Evolutionary conservation across 352 stramenopile genomes (phyloP).

Genomic region (Pilasporangium apinafurcum): DNA sequence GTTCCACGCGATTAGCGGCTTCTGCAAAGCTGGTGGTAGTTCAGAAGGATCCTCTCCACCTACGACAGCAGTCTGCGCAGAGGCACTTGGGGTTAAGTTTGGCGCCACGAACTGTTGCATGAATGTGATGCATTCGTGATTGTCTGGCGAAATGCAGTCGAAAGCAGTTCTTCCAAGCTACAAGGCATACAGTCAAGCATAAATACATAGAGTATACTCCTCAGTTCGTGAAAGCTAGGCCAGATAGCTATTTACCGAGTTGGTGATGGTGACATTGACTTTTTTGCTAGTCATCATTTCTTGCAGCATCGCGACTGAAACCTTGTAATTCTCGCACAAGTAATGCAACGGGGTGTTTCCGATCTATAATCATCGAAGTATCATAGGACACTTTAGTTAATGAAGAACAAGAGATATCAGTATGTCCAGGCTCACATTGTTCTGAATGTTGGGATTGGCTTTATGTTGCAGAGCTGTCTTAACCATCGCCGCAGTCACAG

Average conservation of each 20-base stretch:
- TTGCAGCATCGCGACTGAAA: conserved; percentile 52
- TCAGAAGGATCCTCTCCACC: conserved; percentile 65
- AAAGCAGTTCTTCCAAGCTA: conserved; percentile 62
- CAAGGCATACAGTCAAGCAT: background rate
- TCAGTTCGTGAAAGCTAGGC: background rate
- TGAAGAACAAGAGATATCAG: background rate
- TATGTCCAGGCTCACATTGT: conserved; percentile 59
- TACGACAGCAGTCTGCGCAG: conserved; percentile 13
- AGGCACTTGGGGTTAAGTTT: conserved; percentile 18
- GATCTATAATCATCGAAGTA: conserved; percentile 56
- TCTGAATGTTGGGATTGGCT: conserved; percentile 63
- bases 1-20: conserved; percentile 53
- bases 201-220: background rate
- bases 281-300: conserved; percentile 49
- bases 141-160: conserved; percentile 46
- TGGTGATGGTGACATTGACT: conserved; percentile 59
- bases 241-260: conserved; percentile 27
- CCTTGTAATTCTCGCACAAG: conserved; percentile 56
- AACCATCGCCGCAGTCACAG: conserved; percentile 34
- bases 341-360: conserved; percentile 70
- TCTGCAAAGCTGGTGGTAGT: conserved; percentile 34
- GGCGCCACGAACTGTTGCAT: conserved; percentile 49
- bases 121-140: conserved; percentile 54
- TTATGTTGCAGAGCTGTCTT: conserved; percentile 39
- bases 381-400: too few species aligned